Evolutionary conservation across 2,329 filamentous ascomycete species (phyloP), one percentile per base, ranked within the genome.

Genomic region (Sordariomycetes sp.): DNA sequence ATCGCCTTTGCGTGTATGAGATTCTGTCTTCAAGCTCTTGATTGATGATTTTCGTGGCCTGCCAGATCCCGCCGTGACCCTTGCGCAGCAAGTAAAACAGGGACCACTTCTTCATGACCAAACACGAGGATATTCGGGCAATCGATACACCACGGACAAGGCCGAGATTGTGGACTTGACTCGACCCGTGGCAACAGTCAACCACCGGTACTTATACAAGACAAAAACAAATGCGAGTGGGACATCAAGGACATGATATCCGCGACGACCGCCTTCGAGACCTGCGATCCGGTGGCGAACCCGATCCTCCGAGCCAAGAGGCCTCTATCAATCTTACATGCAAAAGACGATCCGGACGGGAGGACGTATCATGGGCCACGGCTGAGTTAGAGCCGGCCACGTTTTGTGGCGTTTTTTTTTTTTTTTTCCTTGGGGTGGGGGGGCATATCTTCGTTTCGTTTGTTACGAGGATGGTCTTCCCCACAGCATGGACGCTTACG

Each of bases 321-420:
- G 39, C 15, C 15, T 7, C 6, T n/a, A 17, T 45, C 39, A n/a
- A 45, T 13, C 39, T 45, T 32, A 32, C 28, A 32, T 32, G 28
- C 28, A 32, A 45, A n/a, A 17, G n/a, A 1, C 15, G 15, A 17
- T 50, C 24, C 45, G 20, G 22, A 50, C n/a, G 45, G 28, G 3
- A 55, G 15, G 24, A 10, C 15, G 36, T 55, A 10, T 28, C 32
- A n/a, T 36, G 34, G 25, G 20, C 28, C 39, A 54, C 22, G 22
- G 24, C 34, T 6, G n/a, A 45, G 54, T 20, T 34, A n/a, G 25
- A 56, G 50, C 36, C 32, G 51, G 55, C 55, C 55, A 57, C 55
- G 55, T 57, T 57, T 57, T 53, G 55, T 57, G 55, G 50, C 55
- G 28, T 8, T 32, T 32, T 32, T 56, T 42, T 4, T 39, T 50